Percentiles rank a stretch among this genome's conserved stretches.
These are phyloP conservation scores for Fennellomyces sp. DNA, from an alignment of 371 early-diverging fungal genomes.

Conservation along the genomic window DNA sequence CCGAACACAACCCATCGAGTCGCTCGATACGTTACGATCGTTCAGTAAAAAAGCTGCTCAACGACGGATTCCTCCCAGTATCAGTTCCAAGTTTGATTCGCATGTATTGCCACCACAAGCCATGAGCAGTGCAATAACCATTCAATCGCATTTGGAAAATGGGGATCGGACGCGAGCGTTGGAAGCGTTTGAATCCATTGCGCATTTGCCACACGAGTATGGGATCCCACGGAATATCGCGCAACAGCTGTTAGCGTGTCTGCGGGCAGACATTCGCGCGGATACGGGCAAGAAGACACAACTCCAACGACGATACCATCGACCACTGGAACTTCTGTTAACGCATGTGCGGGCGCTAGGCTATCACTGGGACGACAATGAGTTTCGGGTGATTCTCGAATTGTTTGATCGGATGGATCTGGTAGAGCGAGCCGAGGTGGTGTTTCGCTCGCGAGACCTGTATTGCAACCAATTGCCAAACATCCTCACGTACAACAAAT, in stretches of 20 bases:
- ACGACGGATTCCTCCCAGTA: slow-evolving; percentile 28
- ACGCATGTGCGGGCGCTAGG: slow-evolving; percentile 11
- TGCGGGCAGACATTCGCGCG: slow-evolving; percentile 16
- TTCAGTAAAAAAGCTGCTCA: slow-evolving; percentile 12
- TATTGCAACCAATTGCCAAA: slow-evolving; percentile 22
- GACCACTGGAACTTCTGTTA: slow-evolving; percentile 25
- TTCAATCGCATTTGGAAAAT: slow-evolving; percentile 22
- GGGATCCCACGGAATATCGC: slow-evolving; percentile 7
- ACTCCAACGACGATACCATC: slow-evolving; percentile 16
- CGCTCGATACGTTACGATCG: background rate
- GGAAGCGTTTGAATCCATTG: slow-evolving; percentile 24
- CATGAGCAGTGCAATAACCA: slow-evolving; percentile 19
- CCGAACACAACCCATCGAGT: background rate
- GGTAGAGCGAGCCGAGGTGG: slow-evolving; percentile 27
- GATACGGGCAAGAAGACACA: slow-evolving; percentile 3
- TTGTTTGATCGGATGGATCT: slow-evolving; percentile 29
- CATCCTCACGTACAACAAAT: slow-evolving; percentile 24
- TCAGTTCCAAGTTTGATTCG: slow-evolving; percentile 24
- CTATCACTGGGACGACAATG: slow-evolving; percentile 19
- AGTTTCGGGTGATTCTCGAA: slow-evolving; percentile 29
- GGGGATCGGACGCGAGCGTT: slow-evolving; percentile 26
- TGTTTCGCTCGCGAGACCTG: slow-evolving; percentile 23
- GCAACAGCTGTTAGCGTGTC: slow-evolving; percentile 20
- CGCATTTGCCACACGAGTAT: background rate
- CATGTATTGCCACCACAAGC: slow-evolving; percentile 24